Percentiles rank a stretch among this genome's conserved stretches.
Evolutionary conservation across 2,329 filamentous ascomycete species (phyloP).

Genomic region (Fusarium multiceps): DNA sequence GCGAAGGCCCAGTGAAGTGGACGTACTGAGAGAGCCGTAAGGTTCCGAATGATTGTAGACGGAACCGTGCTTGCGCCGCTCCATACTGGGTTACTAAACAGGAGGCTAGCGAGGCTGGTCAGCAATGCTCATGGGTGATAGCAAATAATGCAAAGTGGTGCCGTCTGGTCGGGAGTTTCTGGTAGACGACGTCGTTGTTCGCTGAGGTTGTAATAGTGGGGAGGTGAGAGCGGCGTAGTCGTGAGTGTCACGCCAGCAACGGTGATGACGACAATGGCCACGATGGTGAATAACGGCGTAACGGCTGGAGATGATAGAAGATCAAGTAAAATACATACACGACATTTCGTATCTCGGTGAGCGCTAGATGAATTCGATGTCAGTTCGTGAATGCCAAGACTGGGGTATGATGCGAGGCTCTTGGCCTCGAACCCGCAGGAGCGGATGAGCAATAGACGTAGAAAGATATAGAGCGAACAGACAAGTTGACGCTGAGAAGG

Average conservation of each 20-base stretch:
- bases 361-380: slow-evolving; percentile 53
- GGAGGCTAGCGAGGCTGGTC: slow-evolving; percentile 56
- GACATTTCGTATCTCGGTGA: slow-evolving; percentile 63
- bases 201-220: slow-evolving; percentile 13
- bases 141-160: slow-evolving; percentile 5
- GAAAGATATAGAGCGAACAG: slow-evolving; percentile 17
- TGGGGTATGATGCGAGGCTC: slow-evolving; percentile 44
- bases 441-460: slow-evolving; percentile 14
- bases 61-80: slow-evolving; percentile 61
- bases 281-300: slow-evolving; percentile 11
- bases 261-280: slow-evolving; percentile 18
- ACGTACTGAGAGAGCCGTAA: slow-evolving; percentile 67
- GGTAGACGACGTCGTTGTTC: slow-evolving; percentile 1
- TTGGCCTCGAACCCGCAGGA: slow-evolving; percentile 44
- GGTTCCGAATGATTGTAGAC: slow-evolving; percentile 66
- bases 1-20: neutral
- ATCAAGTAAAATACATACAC: slow-evolving; percentile 54
- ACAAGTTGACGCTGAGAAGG: neutral
- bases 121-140: slow-evolving; percentile 23
- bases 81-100: slow-evolving; percentile 70
- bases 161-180: neutral
- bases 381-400: slow-evolving; percentile 53
- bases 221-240: slow-evolving; percentile 7
- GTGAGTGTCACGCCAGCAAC: slow-evolving; percentile 8
- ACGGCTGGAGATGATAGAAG: slow-evolving; percentile 22